A percentile compares a stretch with the other conserved stretches of the same genome.
Conservation (phyloP, 1,139 yeast genomes). For the Saccharomyces hybrid region DNA sequence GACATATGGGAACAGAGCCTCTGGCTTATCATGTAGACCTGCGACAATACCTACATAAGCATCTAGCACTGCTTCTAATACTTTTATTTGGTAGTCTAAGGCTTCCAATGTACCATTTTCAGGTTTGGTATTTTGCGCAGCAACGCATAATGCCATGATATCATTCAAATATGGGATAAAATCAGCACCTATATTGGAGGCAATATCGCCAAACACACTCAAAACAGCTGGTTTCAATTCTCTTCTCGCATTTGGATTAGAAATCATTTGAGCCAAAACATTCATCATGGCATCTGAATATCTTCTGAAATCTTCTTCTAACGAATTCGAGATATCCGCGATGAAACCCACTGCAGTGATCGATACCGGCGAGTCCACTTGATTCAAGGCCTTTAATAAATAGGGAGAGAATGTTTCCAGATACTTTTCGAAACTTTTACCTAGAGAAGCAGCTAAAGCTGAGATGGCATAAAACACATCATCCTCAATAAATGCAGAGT, state of each 20-base stretch:
- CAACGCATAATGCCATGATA: constrained; percentile 56
- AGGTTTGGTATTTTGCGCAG: constrained; percentile 40
- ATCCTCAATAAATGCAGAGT: constrained; percentile 83
- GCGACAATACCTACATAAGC: constrained; percentile 94
- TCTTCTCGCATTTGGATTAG: constrained; percentile 57
- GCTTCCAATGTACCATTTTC: constrained; percentile 62
- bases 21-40: constrained; percentile 69
- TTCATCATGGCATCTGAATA: constrained; percentile 79
- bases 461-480: constrained; percentile 89
- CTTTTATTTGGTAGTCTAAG: constrained; percentile 61
- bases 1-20: constrained; percentile 55
- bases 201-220: constrained; percentile 93
- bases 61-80: constrained; percentile 83
- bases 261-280: constrained; percentile 65
- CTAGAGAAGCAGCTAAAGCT: constrained; percentile 77
- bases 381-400: constrained; percentile 67
- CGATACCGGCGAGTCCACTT: constrained; percentile 76
- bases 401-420: constrained; percentile 79
- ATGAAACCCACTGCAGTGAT: constrained; percentile 89
- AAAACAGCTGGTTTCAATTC: constrained; percentile 82
- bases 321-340: constrained; percentile 90
- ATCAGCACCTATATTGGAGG: constrained; percentile 71
- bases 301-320: constrained; percentile 64
- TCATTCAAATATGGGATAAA: constrained; percentile 71
- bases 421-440: constrained; percentile 61